A percentile compares a stretch with the other conserved stretches of the same genome.
Evolutionary conservation across 2,329 filamentous ascomycete species (phyloP).

Genomic region (Mollisia scopiformis): DNA sequence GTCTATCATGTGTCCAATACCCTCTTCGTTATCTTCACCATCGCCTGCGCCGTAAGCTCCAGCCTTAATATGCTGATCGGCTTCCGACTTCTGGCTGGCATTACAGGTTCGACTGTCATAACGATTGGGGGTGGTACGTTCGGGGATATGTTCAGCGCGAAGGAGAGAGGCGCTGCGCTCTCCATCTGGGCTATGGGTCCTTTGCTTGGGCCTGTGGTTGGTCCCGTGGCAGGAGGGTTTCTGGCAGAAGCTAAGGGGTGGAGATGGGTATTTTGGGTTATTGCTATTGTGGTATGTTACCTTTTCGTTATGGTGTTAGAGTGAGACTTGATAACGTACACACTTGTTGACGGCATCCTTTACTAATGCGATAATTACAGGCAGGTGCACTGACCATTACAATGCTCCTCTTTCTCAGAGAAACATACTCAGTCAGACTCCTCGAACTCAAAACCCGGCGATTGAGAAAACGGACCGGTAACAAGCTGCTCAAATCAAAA

Average conservation of each 20-base stretch:
- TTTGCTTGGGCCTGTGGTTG: constrained; percentile 35
- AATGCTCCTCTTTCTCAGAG: constrained; percentile 31
- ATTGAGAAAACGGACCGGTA: not conserved
- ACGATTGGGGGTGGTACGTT: constrained; percentile 55
- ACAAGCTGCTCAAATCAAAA: not conserved
- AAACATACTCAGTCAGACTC: constrained; percentile 51
- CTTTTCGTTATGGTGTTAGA: not conserved
- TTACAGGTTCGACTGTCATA: constrained; percentile 49
- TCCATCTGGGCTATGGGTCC: constrained; percentile 31
- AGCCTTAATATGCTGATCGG: constrained; percentile 57
- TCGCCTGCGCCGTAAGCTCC: constrained; percentile 55
- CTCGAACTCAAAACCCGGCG: constrained; percentile 40
- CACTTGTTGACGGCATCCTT: too few relatives aligned
- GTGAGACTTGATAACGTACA: too few relatives aligned
- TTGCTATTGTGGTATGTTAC: constrained; percentile 45
- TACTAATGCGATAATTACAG: too few relatives aligned
- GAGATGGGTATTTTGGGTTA: constrained; percentile 45
- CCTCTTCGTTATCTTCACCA: constrained; percentile 54
- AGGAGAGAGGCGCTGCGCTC: constrained; percentile 28
- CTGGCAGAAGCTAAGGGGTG: constrained; percentile 54
- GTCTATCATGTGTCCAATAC: constrained; percentile 51
- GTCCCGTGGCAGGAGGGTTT: constrained; percentile 32
- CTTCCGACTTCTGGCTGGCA: constrained; percentile 54
- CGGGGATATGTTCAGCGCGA: not conserved
- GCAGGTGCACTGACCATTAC: constrained; percentile 33